Conservation (phyloP, 192 early-diverging fungal species). For the Umbelopsis sp. region DNA sequence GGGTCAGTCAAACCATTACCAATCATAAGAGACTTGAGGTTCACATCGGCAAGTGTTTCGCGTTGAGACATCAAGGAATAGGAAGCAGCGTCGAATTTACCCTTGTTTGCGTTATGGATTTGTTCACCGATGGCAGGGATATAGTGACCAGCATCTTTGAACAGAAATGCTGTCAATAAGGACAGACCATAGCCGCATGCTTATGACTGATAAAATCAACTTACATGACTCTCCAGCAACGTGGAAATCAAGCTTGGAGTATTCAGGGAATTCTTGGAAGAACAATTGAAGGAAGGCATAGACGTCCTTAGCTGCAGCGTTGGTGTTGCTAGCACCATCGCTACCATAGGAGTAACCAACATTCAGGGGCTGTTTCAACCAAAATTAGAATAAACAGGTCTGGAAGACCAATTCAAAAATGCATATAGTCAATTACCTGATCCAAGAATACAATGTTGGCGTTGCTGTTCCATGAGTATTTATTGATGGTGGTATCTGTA, state of each 20-base stretch:
- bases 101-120: slow-evolving; percentile 81
- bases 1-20: slow-evolving; percentile 96
- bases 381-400: neutral
- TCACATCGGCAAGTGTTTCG: slow-evolving; percentile 52
- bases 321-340: slow-evolving; percentile 70
- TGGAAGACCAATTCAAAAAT: neutral
- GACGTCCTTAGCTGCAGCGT: slow-evolving; percentile 88
- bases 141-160: slow-evolving; percentile 87
- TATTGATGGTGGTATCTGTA: slow-evolving; percentile 67
- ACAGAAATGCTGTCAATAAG: neutral
- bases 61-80: slow-evolving; percentile 13
- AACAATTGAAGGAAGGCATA: slow-evolving; percentile 96
- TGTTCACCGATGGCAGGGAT: slow-evolving; percentile 88
- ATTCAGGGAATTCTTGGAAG: slow-evolving; percentile 86
- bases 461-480: slow-evolving; percentile 90
- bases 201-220: slow-evolving; percentile 32
- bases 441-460: slow-evolving; percentile 87
- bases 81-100: slow-evolving; percentile 28
- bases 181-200: neutral
- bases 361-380: slow-evolving; percentile 68
- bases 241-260: slow-evolving; percentile 80
- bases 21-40: slow-evolving; percentile 80
- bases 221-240: slow-evolving; percentile 80
- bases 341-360: slow-evolving; percentile 92
- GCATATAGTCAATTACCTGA: slow-evolving; percentile 47